A percentile compares a stretch with the other conserved stretches of the same genome.
These are phyloP conservation scores for Sugiyamaella boreocaroliniensis DNA, from an alignment of 805 yeast genomes.

Conservation along the genomic window DNA sequence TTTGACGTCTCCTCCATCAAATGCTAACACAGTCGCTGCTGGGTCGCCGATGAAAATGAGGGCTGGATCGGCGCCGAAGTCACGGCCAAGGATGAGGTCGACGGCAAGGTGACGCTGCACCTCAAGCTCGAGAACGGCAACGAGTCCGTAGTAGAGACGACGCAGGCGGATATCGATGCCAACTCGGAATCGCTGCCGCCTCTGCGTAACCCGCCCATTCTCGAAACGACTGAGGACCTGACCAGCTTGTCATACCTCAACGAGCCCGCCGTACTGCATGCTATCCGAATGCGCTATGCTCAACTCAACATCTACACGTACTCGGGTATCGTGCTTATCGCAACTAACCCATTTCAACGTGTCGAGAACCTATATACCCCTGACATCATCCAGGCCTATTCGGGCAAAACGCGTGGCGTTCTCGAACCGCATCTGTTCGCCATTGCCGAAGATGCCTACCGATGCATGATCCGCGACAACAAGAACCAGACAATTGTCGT, in stretches of 20 bases:
- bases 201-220: constrained; percentile 81
- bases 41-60: constrained; percentile 66
- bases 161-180: constrained; percentile 31
- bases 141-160: constrained; percentile 20
- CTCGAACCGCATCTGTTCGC: constrained; percentile 96
- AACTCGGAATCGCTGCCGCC: constrained; percentile 61
- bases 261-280: constrained; percentile 94
- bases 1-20: not conserved
- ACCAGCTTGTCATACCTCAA: constrained; percentile 87
- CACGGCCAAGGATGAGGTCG: constrained; percentile 36
- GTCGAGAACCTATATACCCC: constrained; percentile 87
- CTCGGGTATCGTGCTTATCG: constrained; percentile 93
- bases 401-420: constrained; percentile 89
- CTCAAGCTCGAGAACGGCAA: constrained; percentile 47
- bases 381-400: constrained; percentile 90
- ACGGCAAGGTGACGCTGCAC: constrained; percentile 42
- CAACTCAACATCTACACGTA: constrained; percentile 91
- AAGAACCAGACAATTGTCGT: constrained; percentile 94
- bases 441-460: constrained; percentile 94
- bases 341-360: constrained; percentile 90
- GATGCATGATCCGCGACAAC: constrained; percentile 82
- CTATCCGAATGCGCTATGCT: constrained; percentile 80
- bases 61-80: constrained; percentile 76
- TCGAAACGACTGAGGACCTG: constrained; percentile 91
- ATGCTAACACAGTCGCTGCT: constrained; percentile 41